Conservation (phyloP, 805 yeast genomes). For the Lipomyces oligophaga region DNA sequence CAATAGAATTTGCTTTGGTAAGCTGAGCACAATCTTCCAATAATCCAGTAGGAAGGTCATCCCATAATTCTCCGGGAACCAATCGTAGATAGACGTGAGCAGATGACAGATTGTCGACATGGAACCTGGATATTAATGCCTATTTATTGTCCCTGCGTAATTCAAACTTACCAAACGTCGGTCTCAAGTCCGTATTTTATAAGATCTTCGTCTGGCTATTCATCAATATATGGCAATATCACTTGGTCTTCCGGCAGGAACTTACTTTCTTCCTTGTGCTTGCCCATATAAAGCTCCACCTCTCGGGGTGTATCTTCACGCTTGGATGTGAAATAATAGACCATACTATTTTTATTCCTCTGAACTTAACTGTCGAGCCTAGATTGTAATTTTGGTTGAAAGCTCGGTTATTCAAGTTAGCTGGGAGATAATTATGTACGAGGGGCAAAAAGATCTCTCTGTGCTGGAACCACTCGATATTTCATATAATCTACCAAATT, state of each 20-base stretch:
- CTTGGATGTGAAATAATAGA: slow-evolving; percentile 43
- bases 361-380: too few relatives aligned
- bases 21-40: slow-evolving; percentile 61
- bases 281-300: slow-evolving; percentile 59
- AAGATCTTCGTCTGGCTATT: slow-evolving; percentile 44
- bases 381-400: too few relatives aligned
- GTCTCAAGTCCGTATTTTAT: slow-evolving; percentile 62
- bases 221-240: neutral
- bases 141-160: neutral
- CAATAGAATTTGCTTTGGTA: slow-evolving; percentile 72
- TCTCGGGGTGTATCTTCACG: slow-evolving; percentile 39
- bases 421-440: too few relatives aligned
- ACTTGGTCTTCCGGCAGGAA: neutral
- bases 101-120: slow-evolving; percentile 69
- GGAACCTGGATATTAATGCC: slow-evolving; percentile 44
- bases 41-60: slow-evolving; percentile 50
- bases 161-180: slow-evolving; percentile 53
- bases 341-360: too few relatives aligned
- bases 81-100: slow-evolving; percentile 72
- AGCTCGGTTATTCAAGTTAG: too few relatives aligned
- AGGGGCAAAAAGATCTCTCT: too few relatives aligned
- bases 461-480: neutral
- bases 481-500: too few relatives aligned
- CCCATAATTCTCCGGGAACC: slow-evolving; percentile 45
- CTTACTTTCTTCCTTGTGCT: slow-evolving; percentile 63